Evolutionary conservation across 352 stramenopile species (phyloP), one percentile per base, ranked within the genome.

Genomic region (Phytophthora fragariae): DNA sequence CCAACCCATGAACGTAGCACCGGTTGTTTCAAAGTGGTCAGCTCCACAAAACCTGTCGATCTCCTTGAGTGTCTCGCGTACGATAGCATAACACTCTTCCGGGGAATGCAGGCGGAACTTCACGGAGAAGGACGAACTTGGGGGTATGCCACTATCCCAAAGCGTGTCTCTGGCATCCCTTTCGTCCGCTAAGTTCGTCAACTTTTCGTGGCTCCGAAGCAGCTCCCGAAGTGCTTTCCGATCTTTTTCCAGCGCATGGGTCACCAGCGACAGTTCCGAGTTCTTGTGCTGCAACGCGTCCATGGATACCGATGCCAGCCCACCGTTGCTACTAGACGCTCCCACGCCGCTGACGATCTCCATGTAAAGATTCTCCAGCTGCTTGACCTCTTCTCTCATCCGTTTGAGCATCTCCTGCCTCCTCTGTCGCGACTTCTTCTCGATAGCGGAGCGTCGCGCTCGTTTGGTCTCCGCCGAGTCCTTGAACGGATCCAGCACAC

Each of bases 331-430:
- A 14, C 35, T 12, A 41, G 35, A 41, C 24, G 24, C 24, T 27
- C 24, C 24, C 24, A 27, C 24, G 24, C 24, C 24, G 52, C 27
- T 62, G 29, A 62, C 14, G 31, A 89, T 65, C 6, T 79, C 64
- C 2, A 65, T 61, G 61, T 90, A 89, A 15, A 83, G 60, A 10
- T 58, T 58, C 68, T 92, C 75, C 15, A 92, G 74, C 1, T 74
- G 72, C 60, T 77, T 63, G n/a, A 90, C 72, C 10, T 92, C 77
- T 10, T 85, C 64, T 17, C 82, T 73, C 85, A 92, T 92, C 5
- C 59, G 15, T 6, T 56, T 62, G 1, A 82, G 47, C 29, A 69
- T 60, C 10, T 68, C 55, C 62, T 79, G 70, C 15, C 73, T 62
- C 12, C 66, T 69, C 52, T 77, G 73, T n/a, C 76, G 56, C 15